Conservation (phyloP, 2,329 filamentous ascomycete genomes). For the Arthrobotrys musiformis region DNA sequence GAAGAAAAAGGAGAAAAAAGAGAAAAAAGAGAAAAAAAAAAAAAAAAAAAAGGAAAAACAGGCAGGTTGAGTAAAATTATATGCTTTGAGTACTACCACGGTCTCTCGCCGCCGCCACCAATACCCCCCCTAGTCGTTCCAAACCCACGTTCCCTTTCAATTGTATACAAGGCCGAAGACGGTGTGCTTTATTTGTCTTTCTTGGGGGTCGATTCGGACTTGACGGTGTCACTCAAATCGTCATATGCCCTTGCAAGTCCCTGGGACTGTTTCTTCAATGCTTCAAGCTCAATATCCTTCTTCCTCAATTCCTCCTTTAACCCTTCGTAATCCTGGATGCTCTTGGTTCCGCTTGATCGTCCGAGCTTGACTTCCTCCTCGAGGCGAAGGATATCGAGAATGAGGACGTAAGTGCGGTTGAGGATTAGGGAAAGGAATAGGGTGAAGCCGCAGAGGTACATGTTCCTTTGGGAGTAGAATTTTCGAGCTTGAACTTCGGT, state of each 20-base stretch:
- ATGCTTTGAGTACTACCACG: background rate
- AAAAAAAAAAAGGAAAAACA: background rate
- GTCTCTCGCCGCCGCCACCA: background rate
- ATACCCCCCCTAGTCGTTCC: background rate
- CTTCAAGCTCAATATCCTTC: slow-evolving; percentile 85
- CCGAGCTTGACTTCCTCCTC: slow-evolving; percentile 90
- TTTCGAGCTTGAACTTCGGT: slow-evolving; percentile 99
- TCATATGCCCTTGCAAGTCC: slow-evolving; percentile 87
- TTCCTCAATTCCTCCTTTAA: slow-evolving; percentile 73
- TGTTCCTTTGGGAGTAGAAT: slow-evolving; percentile 99
- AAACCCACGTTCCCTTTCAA: background rate
- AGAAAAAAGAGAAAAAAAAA: background rate
- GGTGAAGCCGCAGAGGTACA: slow-evolving; percentile 99
- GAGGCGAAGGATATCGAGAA: slow-evolving; percentile 87
- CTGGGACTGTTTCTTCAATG: slow-evolving; percentile 90
- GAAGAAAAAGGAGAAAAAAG: background rate
- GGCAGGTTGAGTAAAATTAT: slow-evolving; percentile 3
- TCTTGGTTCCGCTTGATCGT: slow-evolving; percentile 71
- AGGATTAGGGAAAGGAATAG: slow-evolving; percentile 98
- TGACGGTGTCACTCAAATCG: slow-evolving; percentile 78
- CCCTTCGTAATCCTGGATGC: slow-evolving; percentile 69
- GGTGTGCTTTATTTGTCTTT: slow-evolving; percentile 65
- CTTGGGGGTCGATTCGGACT: slow-evolving; percentile 68
- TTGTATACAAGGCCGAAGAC: background rate
- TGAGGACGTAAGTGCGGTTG: slow-evolving; percentile 99